Evolutionary conservation across 805 yeast species (phyloP).

Genomic region (Yamadazyma olivae): DNA sequence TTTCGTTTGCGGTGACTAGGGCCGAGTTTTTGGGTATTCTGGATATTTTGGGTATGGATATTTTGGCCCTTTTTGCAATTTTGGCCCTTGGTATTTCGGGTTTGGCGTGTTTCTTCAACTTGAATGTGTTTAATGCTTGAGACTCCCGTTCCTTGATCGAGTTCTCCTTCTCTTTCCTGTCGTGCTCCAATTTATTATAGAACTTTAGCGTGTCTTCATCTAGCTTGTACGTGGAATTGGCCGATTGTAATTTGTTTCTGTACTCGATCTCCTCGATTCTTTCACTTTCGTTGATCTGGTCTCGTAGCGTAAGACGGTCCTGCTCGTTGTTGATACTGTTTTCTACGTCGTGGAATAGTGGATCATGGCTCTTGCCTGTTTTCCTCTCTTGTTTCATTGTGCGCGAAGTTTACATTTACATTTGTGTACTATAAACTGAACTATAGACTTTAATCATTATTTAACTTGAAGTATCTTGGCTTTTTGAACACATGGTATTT

Average conservation of each 20-base stretch:
- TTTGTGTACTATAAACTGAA: too few species aligned
- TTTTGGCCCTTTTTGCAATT: too few species aligned
- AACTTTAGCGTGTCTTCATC: constrained; percentile 34
- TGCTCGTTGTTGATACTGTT: not conserved
- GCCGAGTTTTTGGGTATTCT: too few species aligned
- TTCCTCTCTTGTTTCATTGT: too few species aligned
- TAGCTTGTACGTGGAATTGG: constrained; percentile 41
- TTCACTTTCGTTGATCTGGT: constrained; percentile 40
- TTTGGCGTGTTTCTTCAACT: constrained; percentile 3
- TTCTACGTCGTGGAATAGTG: not conserved
- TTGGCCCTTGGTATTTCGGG: not conserved
- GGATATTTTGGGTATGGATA: too few species aligned
- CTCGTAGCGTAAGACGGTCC: constrained; percentile 18
- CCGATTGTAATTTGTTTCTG: constrained; percentile 23
- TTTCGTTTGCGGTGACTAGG: too few species aligned
- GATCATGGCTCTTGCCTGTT: not conserved
- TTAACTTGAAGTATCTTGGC: constrained; percentile 73
- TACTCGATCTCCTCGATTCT: constrained; percentile 34
- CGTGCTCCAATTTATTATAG: constrained; percentile 24
- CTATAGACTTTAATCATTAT: too few species aligned
- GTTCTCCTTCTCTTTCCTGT: constrained; percentile 18
- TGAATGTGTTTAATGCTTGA: constrained; percentile 12
- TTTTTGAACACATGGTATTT: constrained; percentile 91
- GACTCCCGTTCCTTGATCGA: constrained; percentile 21
- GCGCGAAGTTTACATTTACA: too few species aligned